phyloP scores from a whole-genome alignment of 768 basidiomycete species.

The Boletellus ananiceps region DNA sequence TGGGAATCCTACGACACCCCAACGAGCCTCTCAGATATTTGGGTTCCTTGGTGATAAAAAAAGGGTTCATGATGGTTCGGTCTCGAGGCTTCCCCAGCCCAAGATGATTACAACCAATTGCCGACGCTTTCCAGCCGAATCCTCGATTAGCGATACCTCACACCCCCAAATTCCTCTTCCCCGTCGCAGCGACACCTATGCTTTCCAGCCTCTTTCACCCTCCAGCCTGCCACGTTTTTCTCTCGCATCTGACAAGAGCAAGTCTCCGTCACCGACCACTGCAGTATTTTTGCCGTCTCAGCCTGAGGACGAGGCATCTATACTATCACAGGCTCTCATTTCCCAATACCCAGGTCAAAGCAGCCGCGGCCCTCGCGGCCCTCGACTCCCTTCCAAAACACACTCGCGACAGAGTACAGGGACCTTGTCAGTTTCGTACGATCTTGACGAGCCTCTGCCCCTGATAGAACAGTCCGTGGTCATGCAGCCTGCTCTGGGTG shows the following conservation, averaged over 20 bases:
- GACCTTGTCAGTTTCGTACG: slow-evolving; percentile 5
- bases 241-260: slow-evolving; percentile 11
- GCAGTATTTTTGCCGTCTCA: background rate
- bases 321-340: background rate
- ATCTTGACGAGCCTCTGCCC: background rate
- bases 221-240: slow-evolving; percentile 10
- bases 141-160: slow-evolving; percentile 23
- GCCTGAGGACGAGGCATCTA: slow-evolving; percentile 1
- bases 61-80: slow-evolving; percentile 34
- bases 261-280: slow-evolving; percentile 6
- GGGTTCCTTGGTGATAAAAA: slow-evolving; percentile 57
- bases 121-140: slow-evolving; percentile 24
- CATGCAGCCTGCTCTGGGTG: slow-evolving; percentile 5
- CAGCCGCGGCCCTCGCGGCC: slow-evolving; percentile 41
- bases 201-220: slow-evolving; percentile 12
- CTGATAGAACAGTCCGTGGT: background rate
- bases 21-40: slow-evolving; percentile 72
- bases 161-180: slow-evolving; percentile 14
- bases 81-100: slow-evolving; percentile 30
- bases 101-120: slow-evolving; percentile 19
- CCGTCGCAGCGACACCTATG: slow-evolving; percentile 10
- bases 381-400: slow-evolving; percentile 36
- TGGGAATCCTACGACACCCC: slow-evolving; percentile 48
- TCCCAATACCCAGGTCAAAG: slow-evolving; percentile 18
- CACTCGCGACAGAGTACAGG: slow-evolving; percentile 29